Base-by-base conservation (phyloP, 257 asterid genomes). In the Rubia yunnanensis region DNA sequence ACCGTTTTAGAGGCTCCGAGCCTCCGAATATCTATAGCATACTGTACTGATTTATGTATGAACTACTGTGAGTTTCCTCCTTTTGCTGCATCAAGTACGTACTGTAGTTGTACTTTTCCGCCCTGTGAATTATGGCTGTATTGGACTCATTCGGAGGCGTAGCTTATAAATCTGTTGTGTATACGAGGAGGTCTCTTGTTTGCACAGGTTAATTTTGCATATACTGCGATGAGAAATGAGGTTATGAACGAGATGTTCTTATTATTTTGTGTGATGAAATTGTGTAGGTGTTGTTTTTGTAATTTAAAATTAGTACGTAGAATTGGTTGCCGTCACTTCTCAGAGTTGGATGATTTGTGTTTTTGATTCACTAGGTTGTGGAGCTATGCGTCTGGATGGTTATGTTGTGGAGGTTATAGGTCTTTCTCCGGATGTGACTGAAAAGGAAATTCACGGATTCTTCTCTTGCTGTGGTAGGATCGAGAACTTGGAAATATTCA, bases 391-490 rank as follows among this genome's bases (percentile, higher is more conserved):
- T 60, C 54, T 69, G 59, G 82, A 76, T 46, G 68, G 67, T 20
- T 71, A 78, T 76, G 71, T 71, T 72, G 87, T 75, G 18, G 94
- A 86, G 79, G 83, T 86, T 54, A 70, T 74, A 5, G 85, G 86
- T 34, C 86, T 86, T 68, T 79, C 89, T 57, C 78, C 87, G 4
- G 63, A 76, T 54, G 84, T 79, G 20, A 63, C 69, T 0, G 74
- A 83, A 81, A 77, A 73, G 69, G 89, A 79, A 49, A 74, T 86
- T 56, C 65, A 68, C 61, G 86, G 74, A 31, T 83, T 86, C 79
- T 86, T 86, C 80, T 74, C 73, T 57, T 76, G 73, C 73, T 86
- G 94, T 76, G 94, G 94, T 67, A 76, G 61, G 48, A 78, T 86
- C 56, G 72, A 28, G 55, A 71, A 74, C 74, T 48, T 79, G 9